Conservation (phyloP, 2,329 filamentous ascomycete species). For the Chrysoporthe puriensis region DNA sequence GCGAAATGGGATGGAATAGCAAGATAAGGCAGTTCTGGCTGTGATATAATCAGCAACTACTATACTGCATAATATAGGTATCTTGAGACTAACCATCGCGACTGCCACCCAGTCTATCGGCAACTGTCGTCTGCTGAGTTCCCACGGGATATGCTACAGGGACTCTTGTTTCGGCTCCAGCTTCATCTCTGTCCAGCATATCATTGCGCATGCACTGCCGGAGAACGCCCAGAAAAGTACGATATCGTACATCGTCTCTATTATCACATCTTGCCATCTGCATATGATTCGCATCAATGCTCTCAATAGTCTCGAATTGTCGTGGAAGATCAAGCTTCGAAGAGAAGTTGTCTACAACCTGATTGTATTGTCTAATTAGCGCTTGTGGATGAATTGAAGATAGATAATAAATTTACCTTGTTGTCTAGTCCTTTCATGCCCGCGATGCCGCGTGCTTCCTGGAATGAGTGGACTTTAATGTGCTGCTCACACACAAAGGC, state of each 20-base stretch:
- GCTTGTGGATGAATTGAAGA: not conserved
- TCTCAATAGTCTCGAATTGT: not conserved
- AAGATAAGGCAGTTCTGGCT: not conserved
- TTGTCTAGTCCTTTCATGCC: not conserved
- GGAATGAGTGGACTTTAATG: not conserved
- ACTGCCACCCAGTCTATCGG: not conserved
- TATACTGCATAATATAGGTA: not conserved
- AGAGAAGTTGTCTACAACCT: not conserved
- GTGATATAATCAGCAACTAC: not conserved
- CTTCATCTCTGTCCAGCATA: not conserved
- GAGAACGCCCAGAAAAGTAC: not conserved
- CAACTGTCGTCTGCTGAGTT: not conserved
- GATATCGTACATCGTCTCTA: not conserved
- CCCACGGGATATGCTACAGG: not conserved
- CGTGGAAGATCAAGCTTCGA: not conserved
- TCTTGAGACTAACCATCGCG: not conserved
- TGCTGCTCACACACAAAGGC: not conserved
- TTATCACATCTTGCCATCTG: not conserved
- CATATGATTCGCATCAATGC: not conserved
- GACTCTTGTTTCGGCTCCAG: not conserved
- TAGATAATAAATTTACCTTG: not conserved
- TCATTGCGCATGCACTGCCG: not conserved
- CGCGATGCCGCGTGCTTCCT: not conserved
- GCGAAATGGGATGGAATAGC: not conserved
- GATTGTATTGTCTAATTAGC: not conserved